Conservation (phyloP, 305 asterid genomes). For the Stenogyne calaminthoides region DNA sequence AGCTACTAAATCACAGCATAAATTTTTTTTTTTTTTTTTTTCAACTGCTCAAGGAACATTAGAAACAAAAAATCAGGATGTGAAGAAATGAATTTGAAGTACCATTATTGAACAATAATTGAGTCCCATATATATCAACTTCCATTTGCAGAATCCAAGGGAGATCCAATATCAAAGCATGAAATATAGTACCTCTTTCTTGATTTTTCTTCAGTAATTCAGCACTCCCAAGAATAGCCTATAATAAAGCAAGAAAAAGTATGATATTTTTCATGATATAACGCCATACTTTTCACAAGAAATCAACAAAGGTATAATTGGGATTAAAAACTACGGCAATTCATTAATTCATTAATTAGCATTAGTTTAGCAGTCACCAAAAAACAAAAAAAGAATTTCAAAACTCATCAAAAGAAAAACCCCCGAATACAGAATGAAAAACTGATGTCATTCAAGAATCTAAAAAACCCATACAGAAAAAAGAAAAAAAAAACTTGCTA, state of each 20-base stretch:
- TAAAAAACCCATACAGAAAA: neutral
- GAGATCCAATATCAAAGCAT: neutral
- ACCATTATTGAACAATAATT: too few relatives aligned
- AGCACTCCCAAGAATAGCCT: neutral
- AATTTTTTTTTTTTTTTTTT: too few relatives aligned
- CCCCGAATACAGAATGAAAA: neutral
- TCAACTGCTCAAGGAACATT: too few relatives aligned
- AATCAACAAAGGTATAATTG: conserved; percentile 3
- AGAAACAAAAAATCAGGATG: too few relatives aligned
- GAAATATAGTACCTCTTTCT: neutral
- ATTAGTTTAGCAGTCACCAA: neutral
- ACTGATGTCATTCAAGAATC: conserved; percentile 8
- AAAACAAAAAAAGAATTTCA: conserved; percentile 4
- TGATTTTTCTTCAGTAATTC: conserved; percentile 2
- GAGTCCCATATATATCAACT: too few relatives aligned
- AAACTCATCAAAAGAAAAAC: neutral
- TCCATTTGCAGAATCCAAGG: too few relatives aligned
- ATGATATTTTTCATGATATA: neutral
- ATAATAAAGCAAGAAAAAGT: neutral
- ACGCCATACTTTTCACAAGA: neutral
- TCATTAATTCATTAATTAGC: neutral
- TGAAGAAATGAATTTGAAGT: too few relatives aligned
- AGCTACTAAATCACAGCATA: too few relatives aligned
- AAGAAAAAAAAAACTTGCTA: neutral
- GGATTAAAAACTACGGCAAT: neutral